Evolutionary conservation across 2,329 filamentous ascomycete genomes (phyloP), one percentile per base, ranked within the genome.

Genomic region (Iodosphaeria phyllophila): DNA sequence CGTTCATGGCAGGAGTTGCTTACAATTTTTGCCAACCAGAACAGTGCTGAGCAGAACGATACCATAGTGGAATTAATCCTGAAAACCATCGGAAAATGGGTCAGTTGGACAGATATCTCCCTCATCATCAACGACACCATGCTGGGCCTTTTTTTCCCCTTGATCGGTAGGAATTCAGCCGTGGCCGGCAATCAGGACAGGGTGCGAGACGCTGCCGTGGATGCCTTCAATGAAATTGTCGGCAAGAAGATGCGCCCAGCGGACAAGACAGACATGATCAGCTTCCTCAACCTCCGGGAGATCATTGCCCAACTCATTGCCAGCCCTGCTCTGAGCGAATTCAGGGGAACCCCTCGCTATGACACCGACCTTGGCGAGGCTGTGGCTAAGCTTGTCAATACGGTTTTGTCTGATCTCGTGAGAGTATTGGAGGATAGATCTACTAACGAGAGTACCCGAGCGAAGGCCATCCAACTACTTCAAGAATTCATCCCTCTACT

Each of bases 101-200:
- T 92, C 31, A 91, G 83, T 62, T 98, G 89, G 89, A 92, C 91
- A 42, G 89, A 95, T 44, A 95, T 98, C 39, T 78, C 77, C 25
- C 60, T 98, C 29, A 73, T 98, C 22, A 80, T 98, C 39, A 92
- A 91, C 48, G 70, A 84, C 44, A 68, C 74, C 27, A 89, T 92
- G 64, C 69, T 95, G 40, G 72, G 66, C 43, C 64, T 83, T 24
- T 62, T 98, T 30, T 74, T 93, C 41, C 77, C 89, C 35, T 68
- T 95, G 34, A 75, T 92, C 28, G 80, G 79, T n/a, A 76, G 74
- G 48, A 59, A 70, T 42, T 64, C 70, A 46, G 43, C 61, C 34
- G n/a, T n/a, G n/a, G 51, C 60, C 39, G 52, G 68, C 40, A 48
- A 64, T 43, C 59, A 77, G 51, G 82, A 91, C 44, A 78, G 73